Base-by-base conservation (phyloP, 495 filamentous ascomycete genomes). In the Letharia lupina region DNA sequence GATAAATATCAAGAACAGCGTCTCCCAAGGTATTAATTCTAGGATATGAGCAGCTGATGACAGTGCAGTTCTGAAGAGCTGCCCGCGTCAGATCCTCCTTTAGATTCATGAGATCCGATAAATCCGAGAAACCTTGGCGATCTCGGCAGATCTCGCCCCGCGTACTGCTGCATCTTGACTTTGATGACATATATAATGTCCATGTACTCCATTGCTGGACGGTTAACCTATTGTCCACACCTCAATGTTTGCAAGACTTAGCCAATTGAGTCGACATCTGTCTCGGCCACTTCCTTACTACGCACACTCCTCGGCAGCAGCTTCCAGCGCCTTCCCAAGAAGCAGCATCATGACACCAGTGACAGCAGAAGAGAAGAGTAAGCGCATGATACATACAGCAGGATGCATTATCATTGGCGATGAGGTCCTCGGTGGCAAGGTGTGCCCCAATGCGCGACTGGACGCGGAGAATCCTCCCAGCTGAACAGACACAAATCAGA, bases 351-450 rank as follows among this genome's bases (percentile, higher is more conserved):
- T 89, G 81, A 81, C 83, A 77, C 83, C 77, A 67, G 71, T 83
- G 77, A 83, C 77, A 67, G 71, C 74, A 37, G 80, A 84, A 68
- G 74, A 78, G n/a, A 76, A 81, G 65, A 80, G 79, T 61, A 82
- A 82, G 69, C 81, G 80, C 60, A 85, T 81, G 65, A 94, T 96
- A 66, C 86, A 91, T 72, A 97, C 93, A 60, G 94, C 94, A 40
- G 94, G 90, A 65, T 96, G 91, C 73, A 78, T 98, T 58, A 91
- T 98, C 68, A 98, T 98, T 69, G 94, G 94, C 31, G 93, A 98
- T 76, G 94, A 98, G 73, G 90, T 98, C 6, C 82, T 98, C 4
- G 91, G 91, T n/a, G 94, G 94, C 67, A 98, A 98, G 88, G 93
- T 90, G 72, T 56, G 78, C 72, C 37, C 16, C 54, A 41, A 40